Conservation (phyloP, 2,329 filamentous ascomycete species). For the Drechslerella stenobrocha region DNA sequence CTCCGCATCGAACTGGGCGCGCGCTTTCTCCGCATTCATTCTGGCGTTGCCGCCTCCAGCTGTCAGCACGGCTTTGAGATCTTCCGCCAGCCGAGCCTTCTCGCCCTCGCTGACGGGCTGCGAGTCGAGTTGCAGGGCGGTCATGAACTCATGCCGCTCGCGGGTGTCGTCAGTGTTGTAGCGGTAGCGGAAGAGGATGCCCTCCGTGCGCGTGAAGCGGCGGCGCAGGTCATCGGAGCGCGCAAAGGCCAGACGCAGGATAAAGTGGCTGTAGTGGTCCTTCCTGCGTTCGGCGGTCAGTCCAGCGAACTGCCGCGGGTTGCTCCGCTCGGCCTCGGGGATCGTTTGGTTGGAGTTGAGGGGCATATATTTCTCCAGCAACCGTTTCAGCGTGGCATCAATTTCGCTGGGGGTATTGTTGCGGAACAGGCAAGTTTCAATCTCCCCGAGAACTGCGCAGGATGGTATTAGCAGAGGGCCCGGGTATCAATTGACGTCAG, state of each 20-base stretch:
- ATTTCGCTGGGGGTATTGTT: conserved; percentile 86
- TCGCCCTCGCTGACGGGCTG: conserved; percentile 80
- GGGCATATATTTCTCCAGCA: conserved; percentile 84
- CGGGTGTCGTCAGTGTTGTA: conserved; percentile 73
- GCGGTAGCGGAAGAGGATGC: conserved; percentile 81
- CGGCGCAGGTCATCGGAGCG: conserved; percentile 86
- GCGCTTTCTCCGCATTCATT: conserved; percentile 53
- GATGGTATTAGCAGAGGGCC: conserved; percentile 17
- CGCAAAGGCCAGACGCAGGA: conserved; percentile 87
- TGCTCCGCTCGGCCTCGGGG: conserved; percentile 58
- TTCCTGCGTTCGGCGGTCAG: conserved; percentile 71
- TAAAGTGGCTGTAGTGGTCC: conserved; percentile 98
- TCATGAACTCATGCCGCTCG: conserved; percentile 76
- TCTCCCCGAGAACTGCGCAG: conserved; percentile 72
- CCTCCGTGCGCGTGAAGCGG: conserved; percentile 83
- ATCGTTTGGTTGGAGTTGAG: conserved; percentile 74
- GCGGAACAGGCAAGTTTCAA: conserved; percentile 93
- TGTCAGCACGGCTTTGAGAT: conserved; percentile 54
- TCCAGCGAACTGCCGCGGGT: conserved; percentile 14
- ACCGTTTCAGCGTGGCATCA: conserved; percentile 75
- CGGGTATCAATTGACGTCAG: no score
- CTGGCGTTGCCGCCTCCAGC: conserved; percentile 52
- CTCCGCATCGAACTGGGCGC: conserved; percentile 68
- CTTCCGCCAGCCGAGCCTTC: conserved; percentile 64
- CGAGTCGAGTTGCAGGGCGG: conserved; percentile 78